Evolutionary conservation across 192 early-diverging fungal species (phyloP).

Genomic region (Linnemannia hyalina): DNA sequence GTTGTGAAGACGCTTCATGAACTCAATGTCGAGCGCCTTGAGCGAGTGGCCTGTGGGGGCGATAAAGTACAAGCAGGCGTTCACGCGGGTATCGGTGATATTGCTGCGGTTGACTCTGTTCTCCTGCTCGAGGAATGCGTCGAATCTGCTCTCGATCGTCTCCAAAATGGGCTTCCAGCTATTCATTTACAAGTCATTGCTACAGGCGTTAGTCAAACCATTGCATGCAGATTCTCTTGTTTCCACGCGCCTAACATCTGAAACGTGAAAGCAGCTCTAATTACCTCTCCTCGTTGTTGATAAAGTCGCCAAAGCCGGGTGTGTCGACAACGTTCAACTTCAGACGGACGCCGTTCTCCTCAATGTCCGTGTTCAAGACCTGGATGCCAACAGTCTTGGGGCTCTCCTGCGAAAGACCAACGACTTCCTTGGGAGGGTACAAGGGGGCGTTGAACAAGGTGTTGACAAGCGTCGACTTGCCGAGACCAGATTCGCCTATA

Average conservation of each 20-base stretch:
- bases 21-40: slow-evolving; percentile 93
- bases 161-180: slow-evolving; percentile 98
- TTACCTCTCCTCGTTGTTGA: slow-evolving; percentile 97
- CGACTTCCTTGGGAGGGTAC: slow-evolving; percentile 85
- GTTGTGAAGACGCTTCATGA: slow-evolving; percentile 93
- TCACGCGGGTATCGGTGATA: slow-evolving; percentile 94
- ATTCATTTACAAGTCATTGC: slow-evolving; percentile 1
- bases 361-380: slow-evolving; percentile 87
- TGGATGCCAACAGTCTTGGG: slow-evolving; percentile 85
- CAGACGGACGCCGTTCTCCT: slow-evolving; percentile 96
- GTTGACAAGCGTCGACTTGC: slow-evolving; percentile 98
- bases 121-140: slow-evolving; percentile 94
- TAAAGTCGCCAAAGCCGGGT: slow-evolving; percentile 97
- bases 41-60: slow-evolving; percentile 95
- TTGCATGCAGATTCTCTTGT: not conserved
- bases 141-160: slow-evolving; percentile 96
- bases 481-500: slow-evolving; percentile 92
- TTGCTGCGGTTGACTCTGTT: slow-evolving; percentile 88
- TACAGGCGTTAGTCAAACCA: not conserved
- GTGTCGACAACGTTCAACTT: slow-evolving; percentile 97
- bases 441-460: slow-evolving; percentile 94
- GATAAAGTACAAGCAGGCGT: slow-evolving; percentile 97
- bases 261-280: not conserved
- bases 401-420: slow-evolving; percentile 71
- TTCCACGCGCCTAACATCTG: not conserved